phyloP scores from a whole-genome alignment of 306 rosid species.

The Dryas alaskensis region DNA sequence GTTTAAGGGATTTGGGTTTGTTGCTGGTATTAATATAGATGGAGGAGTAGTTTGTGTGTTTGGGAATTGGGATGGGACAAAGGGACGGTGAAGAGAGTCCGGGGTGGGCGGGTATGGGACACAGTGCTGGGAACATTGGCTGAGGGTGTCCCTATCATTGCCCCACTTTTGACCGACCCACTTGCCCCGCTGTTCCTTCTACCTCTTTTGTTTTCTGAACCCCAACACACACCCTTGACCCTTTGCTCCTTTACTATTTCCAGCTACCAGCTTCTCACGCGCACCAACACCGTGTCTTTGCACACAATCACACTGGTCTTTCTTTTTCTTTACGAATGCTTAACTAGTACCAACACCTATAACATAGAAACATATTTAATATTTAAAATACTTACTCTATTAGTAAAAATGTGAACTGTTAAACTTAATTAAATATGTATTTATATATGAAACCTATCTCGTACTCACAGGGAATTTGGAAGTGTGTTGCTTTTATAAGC shows the following conservation, averaged over 20 bases:
- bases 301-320: too few relatives aligned
- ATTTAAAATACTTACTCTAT: too few relatives aligned
- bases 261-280: neutral
- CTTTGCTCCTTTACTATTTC: neutral
- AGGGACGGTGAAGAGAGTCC: conserved; percentile 2
- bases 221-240: conserved; percentile 1
- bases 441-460: too few relatives aligned
- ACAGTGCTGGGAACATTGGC: conserved; percentile 45
- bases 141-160: conserved; percentile 57
- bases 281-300: neutral
- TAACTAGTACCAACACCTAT: too few relatives aligned
- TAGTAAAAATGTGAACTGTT: too few relatives aligned
- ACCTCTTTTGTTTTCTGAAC: conserved; percentile 15
- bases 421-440: too few relatives aligned
- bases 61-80: neutral
- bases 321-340: too few relatives aligned
- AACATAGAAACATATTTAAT: too few relatives aligned
- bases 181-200: conserved; percentile 12
- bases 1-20: conserved; percentile 17
- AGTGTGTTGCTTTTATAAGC: too few relatives aligned
- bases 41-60: too few relatives aligned
- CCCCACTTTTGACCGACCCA: conserved; percentile 40
- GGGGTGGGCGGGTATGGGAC: conserved; percentile 41
- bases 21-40: conserved; percentile 7
- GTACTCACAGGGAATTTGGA: too few relatives aligned